These are phyloP conservation scores for Coemansia sp. DNA, from an alignment of 192 early-diverging fungal species.

Conservation along the genomic window DNA sequence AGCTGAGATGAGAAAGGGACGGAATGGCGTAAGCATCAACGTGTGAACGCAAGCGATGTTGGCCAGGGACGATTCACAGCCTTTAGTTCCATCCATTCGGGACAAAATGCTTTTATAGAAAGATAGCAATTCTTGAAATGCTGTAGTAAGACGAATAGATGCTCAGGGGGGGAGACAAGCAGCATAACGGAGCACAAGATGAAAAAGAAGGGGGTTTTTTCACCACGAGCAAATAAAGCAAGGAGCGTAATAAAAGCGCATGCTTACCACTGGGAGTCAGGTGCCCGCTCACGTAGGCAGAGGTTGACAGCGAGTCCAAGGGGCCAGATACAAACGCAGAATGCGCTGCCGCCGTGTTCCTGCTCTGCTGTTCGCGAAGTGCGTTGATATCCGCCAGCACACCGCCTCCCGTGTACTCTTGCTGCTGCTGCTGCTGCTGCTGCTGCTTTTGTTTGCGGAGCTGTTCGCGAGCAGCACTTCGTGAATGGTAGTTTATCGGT, in stretches of 20 bases:
- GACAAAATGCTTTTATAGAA: not conserved
- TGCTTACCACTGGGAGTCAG: slow-evolving; percentile 49
- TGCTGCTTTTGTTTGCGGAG: slow-evolving; percentile 24
- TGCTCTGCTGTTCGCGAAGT: slow-evolving; percentile 25
- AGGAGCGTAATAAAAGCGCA: not conserved
- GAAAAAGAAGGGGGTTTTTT: not conserved
- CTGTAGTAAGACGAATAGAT: not conserved
- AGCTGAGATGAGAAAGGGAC: not conserved
- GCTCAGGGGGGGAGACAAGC: too few relatives aligned
- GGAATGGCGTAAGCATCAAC: not conserved
- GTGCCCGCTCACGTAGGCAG: slow-evolving; percentile 52
- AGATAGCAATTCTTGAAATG: not conserved
- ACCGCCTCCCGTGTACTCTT: slow-evolving; percentile 8
- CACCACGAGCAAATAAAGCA: not conserved
- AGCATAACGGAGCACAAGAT: not conserved
- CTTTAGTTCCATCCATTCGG: not conserved
- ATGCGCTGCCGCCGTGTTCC: slow-evolving; percentile 13
- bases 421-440: slow-evolving; percentile 23
- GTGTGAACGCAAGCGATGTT: not conserved
- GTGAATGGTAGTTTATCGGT: slow-evolving; percentile 32
- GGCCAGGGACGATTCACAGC: too few relatives aligned
- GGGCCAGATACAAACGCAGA: slow-evolving; percentile 35
- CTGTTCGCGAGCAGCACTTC: slow-evolving; percentile 27
- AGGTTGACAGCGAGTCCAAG: slow-evolving; percentile 33
- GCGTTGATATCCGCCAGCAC: slow-evolving; percentile 36